Conservation (phyloP, 228 moss, liverwort and hornwort genomes). For the Sphagnum fallax region DNA sequence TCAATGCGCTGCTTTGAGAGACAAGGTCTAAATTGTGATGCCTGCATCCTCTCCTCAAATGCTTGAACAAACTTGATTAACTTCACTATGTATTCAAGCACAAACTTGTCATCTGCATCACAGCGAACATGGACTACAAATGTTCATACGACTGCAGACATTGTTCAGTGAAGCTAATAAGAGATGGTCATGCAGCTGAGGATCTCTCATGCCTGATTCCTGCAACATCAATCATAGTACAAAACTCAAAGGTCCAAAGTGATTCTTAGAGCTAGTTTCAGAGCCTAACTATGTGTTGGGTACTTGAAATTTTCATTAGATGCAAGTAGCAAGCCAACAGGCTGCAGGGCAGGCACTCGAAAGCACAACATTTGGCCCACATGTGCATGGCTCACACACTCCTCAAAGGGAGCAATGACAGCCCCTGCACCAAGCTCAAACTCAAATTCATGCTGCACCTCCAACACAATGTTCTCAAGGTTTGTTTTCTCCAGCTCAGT, state of each 20-base stretch:
- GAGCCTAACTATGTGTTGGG: slow-evolving; percentile 23
- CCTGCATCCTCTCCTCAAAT: slow-evolving; percentile 91
- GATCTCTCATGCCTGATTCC: too few relatives aligned
- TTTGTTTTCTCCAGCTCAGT: slow-evolving; percentile 17
- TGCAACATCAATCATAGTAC: too few relatives aligned
- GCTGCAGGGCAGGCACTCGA: slow-evolving; percentile 27
- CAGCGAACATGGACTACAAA: slow-evolving; percentile 2
- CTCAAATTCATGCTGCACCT: slow-evolving; percentile 47
- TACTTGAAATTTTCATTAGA: slow-evolving; percentile 24
- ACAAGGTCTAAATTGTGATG: slow-evolving; percentile 88
- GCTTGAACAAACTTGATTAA: slow-evolving; percentile 71
- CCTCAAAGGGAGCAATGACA: slow-evolving; percentile 61
- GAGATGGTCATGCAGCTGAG: too few relatives aligned
- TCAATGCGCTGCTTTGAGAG: slow-evolving; percentile 95
- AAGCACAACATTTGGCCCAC: slow-evolving; percentile 65
- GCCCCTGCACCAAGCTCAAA: slow-evolving; percentile 88
- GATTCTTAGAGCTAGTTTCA: too few relatives aligned
- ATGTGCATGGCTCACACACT: slow-evolving; percentile 47
- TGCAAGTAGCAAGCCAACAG: slow-evolving; percentile 41
- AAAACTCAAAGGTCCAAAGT: too few relatives aligned
- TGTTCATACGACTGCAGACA: too few relatives aligned
- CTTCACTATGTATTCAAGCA: slow-evolving; percentile 66
- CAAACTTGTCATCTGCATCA: slow-evolving; percentile 20
- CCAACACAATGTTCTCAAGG: slow-evolving; percentile 9
- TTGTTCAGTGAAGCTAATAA: too few relatives aligned